phyloP scores from a whole-genome alignment of 179 eudicot genomes.

The Carnegiea gigantea region DNA sequence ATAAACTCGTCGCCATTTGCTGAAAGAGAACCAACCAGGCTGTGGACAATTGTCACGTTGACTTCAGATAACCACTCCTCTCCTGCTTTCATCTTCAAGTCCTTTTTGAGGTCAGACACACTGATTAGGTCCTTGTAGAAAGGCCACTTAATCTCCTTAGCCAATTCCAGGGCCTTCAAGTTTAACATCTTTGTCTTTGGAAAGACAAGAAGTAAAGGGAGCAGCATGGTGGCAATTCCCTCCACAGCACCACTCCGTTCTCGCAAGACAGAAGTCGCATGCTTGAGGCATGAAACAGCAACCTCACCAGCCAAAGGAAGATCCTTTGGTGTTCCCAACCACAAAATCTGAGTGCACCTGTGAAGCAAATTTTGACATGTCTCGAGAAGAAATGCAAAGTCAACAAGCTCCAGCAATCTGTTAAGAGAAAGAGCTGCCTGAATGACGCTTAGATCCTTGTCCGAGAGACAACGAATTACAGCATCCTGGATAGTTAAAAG shows the following conservation, averaged over 20 bases:
- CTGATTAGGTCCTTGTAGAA: constrained; percentile 48
- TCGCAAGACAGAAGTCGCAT: constrained; percentile 37
- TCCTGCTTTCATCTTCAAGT: constrained; percentile 38
- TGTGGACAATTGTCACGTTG: constrained; percentile 49
- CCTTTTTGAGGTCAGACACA: constrained; percentile 24
- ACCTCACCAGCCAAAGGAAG: constrained; percentile 45
- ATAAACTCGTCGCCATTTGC: constrained; percentile 38
- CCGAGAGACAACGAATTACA: constrained; percentile 59
- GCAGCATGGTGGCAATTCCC: constrained; percentile 53
- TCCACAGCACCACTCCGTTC: constrained; percentile 38
- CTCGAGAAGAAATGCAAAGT: constrained; percentile 44
- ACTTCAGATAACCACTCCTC: constrained; percentile 35
- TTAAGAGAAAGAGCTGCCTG: constrained; percentile 61
- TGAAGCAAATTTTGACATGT: constrained; percentile 54
- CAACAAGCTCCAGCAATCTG: constrained; percentile 51
- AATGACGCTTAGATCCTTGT: constrained; percentile 77
- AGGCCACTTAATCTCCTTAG: constrained; percentile 68
- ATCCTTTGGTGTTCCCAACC: constrained; percentile 49
- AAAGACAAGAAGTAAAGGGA: constrained; percentile 61
- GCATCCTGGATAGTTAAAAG: constrained; percentile 63
- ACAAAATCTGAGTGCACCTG: constrained; percentile 53
- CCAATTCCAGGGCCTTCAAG: constrained; percentile 59
- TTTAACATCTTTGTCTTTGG: constrained; percentile 64
- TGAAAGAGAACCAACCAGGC: constrained; percentile 51
- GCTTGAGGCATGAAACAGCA: constrained; percentile 59